Base-by-base conservation (phyloP, 2,329 filamentous ascomycete species). In the Claviceps cyperi region DNA sequence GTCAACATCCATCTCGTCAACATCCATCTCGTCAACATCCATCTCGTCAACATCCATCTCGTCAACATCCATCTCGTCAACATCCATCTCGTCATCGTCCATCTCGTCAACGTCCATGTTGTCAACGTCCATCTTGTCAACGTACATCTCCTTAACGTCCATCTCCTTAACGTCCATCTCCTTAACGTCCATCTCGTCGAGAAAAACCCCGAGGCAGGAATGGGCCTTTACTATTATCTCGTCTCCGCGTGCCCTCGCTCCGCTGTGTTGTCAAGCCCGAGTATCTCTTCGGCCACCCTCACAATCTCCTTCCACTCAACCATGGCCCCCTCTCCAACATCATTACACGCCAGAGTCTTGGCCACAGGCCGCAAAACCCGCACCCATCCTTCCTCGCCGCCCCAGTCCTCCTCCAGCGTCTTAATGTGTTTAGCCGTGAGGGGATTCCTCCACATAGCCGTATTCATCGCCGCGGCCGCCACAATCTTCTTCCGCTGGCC, bases 391-490 rank as follows among this genome's bases (percentile, higher is more conserved):
- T 63, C 61, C 19, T 64, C 56, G 1, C 65, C 68, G 5, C 81
- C 83, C 88, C 89, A 95, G 51, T 89, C 84, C 46, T 84, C 76
- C 54, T 82, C 75, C 45, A 96, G 68, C 0, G 84, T 70, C 40
- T 69, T 69, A 38, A 95, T 66, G 55, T 95, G 87, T 54, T 77
- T 79, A 47, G 68, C 73, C 1, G 90, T 95, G 44, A 94, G 70
- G 2, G 89, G 90, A 62, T 96, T 88, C 50, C 74, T 72, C 84
- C 86, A 94, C 90, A 95, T 95, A 4, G 83, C 81, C 22, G 80
- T 88, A 64, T 96, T 95, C 87, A 95, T 94, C 32, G 84, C 81
- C 1, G 83, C 82, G 2, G 85, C 85, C 0, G 91, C 84, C 1
- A 92, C 59, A 37, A 94, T 87, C 55, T 83, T 83, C 63, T 74